Base-by-base conservation (phyloP, 305 asterid species). In the Fraxinus paxiana region DNA sequence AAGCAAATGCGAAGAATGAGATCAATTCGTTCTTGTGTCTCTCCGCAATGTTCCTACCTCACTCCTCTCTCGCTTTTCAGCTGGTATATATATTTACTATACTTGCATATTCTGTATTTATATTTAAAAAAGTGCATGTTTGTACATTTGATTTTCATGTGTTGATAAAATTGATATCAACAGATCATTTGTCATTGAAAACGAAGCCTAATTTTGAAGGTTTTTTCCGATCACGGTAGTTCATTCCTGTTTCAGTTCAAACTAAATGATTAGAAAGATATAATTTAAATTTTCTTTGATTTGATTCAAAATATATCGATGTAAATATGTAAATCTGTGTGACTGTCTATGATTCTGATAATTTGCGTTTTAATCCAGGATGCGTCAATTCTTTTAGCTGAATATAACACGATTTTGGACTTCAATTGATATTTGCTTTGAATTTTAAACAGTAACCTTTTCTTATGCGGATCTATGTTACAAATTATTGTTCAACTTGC, bases 1-100 rank as follows among this genome's bases (percentile, higher is more conserved):
- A 95, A 92, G 88, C 93, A 96, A 86, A 75, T 94, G 90, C 86
- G 96, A 82, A 92, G 88, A 85, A 84, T 91, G 34, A 90, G 91
- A 83, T 77, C 96, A 5, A 88, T 91, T 77, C 84, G 98, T 83
- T 83, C 94, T 89, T 92, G 99, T 86, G 90, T 85, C 75, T 93
- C 99, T 85, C 98, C 99, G 18, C 87, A 92, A 46, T n/a, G 84
- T 18, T 56, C 89, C 34, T 76, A 74, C 81, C 86, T 81, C 61
- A 24, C 83, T 79, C 88, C 91, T 83, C 96, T 87, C 88, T 80
- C 94, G 20, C 85, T 87, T 88, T 92, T 92, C 95, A 87, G 82
- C 93, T 88, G 97, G 99, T 95, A 80, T 30, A 15, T 51, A 15
- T 71, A 26, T 67, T 12, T 17, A 26, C 72, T 41, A n/a, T 72